Base-by-base conservation (phyloP, 108 stramenopile species). In the Fragilaria radians region DNA sequence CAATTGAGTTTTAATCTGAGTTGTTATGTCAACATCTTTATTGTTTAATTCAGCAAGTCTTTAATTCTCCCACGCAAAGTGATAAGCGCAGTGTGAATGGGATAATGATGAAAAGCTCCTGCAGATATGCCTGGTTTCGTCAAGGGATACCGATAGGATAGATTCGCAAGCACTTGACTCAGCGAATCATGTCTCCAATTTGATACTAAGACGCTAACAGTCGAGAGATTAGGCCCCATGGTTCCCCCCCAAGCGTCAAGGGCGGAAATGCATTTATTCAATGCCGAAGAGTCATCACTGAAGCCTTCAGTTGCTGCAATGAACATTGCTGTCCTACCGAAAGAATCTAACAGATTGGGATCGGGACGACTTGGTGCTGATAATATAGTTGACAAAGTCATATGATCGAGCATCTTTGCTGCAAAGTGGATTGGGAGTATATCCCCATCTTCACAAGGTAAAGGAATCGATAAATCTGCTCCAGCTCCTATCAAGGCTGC, bases 281-380 rank as follows among this genome's bases (percentile, higher is more conserved):
- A 50, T 4, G 82, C 77, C 3, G 26, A 28, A 4, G 79, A 52
- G 61, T 82, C 67, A 3, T 68, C 72, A 2, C 67, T 34, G 25
- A 64, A 60, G 14, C 91, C 91, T 36, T 75, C 68, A 11, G 72
- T 66, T 2, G 81, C 57, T 4, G 87, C 86, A 30, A 84, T 28
- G 50, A 82, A 81, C 78, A 86, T 78, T 0, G 90, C 85, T 5
- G 86, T 88, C 51, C 84, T 73, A 29, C 78, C 74, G n/a, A 55
- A 49, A 48, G 52, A 59, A 63, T 88, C 84, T 1, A 88, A 54
- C 33, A 65, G 78, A 59, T 88, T 91, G 19, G 86, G 82, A 34
- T 81, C 70, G 4, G 77, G 72, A 3, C 78, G 67, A 0, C 58
- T 68, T n/a, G 80, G 79, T 9, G 72, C 67, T 14, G 74, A 62